phyloP scores from a whole-genome alignment of 2,329 filamentous ascomycete genomes.

The Alternaria ventricosa region DNA sequence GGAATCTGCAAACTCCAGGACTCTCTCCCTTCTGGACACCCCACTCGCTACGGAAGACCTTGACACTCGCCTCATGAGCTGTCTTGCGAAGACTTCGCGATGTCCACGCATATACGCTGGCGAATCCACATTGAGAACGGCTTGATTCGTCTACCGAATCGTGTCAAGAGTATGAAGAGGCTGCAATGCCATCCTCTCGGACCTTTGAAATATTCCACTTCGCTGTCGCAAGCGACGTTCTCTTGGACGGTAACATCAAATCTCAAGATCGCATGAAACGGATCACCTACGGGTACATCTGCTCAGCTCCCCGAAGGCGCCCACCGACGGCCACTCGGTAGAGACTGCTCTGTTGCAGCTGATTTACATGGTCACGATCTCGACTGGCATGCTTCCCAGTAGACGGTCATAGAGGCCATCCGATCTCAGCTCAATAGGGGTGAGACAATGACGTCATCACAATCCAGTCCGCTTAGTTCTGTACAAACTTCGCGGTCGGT shows the following conservation, averaged over 20 bases:
- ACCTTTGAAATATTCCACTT: background rate
- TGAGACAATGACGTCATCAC: background rate
- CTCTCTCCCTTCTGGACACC: no score
- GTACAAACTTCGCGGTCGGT: background rate
- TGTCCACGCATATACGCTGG: background rate
- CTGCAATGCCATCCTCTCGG: background rate
- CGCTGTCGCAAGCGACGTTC: background rate
- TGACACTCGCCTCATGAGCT: background rate
- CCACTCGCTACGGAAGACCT: background rate
- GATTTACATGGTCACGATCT: background rate
- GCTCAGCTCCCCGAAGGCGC: background rate
- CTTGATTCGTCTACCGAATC: background rate
- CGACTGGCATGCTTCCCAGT: background rate
- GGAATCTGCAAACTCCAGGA: background rate
- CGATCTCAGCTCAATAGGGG: background rate
- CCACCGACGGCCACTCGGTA: background rate
- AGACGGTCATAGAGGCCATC: background rate
- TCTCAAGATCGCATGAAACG: background rate
- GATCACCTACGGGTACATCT: background rate
- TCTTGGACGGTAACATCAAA: background rate
- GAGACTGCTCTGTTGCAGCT: background rate
- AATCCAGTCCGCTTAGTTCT: background rate
- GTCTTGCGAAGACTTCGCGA: background rate
- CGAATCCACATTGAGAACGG: background rate
- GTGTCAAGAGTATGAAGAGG: background rate